These are phyloP conservation scores for Coemansia sp. DNA, from an alignment of 192 early-diverging fungal species.

Conservation along the genomic window DNA sequence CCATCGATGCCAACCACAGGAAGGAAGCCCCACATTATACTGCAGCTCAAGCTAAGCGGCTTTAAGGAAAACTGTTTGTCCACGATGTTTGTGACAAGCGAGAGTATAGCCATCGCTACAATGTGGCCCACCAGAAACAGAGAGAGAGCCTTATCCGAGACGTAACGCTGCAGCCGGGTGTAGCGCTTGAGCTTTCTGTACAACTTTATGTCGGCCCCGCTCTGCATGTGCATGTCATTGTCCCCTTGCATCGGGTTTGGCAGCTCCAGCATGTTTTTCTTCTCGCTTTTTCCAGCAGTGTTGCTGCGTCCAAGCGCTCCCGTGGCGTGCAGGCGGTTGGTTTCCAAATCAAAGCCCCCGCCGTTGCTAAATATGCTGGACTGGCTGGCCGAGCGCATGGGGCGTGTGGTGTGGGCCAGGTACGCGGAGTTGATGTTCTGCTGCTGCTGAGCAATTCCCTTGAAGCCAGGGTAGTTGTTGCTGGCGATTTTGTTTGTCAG, in stretches of 20 bases:
- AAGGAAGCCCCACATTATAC: conserved; percentile 40
- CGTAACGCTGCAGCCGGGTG: conserved; percentile 39
- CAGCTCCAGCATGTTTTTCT: conserved; percentile 19
- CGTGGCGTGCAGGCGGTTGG: background rate
- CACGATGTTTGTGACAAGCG: conserved; percentile 44
- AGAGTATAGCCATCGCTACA: conserved; percentile 16
- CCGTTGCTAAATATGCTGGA: conserved; percentile 47
- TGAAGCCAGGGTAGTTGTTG: conserved; percentile 28
- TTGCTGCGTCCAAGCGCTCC: background rate
- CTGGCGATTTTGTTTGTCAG: conserved; percentile 40
- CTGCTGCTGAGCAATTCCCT: conserved; percentile 28
- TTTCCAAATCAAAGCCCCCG: conserved; percentile 23
- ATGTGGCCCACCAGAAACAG: conserved; percentile 21
- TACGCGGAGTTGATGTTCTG: conserved; percentile 11
- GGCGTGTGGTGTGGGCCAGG: conserved; percentile 11
- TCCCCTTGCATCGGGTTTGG: conserved; percentile 13
- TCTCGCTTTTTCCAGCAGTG: conserved; percentile 11
- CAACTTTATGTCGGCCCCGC: conserved; percentile 17
- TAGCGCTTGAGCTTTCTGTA: conserved; percentile 40
- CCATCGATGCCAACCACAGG: conserved; percentile 16
- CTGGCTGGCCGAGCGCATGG: conserved; percentile 31
- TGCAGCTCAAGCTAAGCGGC: conserved; percentile 29
- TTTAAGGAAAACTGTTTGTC: conserved; percentile 38
- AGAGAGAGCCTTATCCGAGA: conserved; percentile 17
- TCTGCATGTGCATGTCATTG: background rate